Evolutionary conservation across 805 yeast genomes (phyloP).

Genomic region (Ogataea paraovalis): DNA sequence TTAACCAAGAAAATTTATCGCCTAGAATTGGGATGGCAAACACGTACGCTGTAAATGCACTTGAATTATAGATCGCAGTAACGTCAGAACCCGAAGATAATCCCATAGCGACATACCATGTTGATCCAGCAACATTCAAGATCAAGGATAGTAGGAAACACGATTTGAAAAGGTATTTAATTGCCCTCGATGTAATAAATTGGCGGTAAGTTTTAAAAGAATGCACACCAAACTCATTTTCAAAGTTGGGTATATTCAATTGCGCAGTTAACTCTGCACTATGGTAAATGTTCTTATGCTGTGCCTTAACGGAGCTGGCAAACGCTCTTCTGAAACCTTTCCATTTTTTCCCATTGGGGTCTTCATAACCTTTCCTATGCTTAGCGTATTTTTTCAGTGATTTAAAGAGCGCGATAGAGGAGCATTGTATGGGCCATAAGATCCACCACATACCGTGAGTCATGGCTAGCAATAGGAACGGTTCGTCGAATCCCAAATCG

Average conservation of each 20-base stretch:
- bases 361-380: slow-evolving; percentile 16
- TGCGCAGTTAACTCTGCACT: slow-evolving; percentile 33
- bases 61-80: slow-evolving; percentile 86
- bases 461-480: slow-evolving; percentile 57
- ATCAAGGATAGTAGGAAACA: slow-evolving; percentile 48
- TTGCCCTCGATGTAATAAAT: slow-evolving; percentile 42
- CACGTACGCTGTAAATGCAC: slow-evolving; percentile 83
- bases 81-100: slow-evolving; percentile 80
- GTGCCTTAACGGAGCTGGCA: slow-evolving; percentile 37
- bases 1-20: slow-evolving; percentile 61
- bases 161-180: slow-evolving; percentile 42
- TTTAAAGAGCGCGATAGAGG: slow-evolving; percentile 44
- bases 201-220: slow-evolving; percentile 27
- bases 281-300: slow-evolving; percentile 39
- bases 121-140: slow-evolving; percentile 68
- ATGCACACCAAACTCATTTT: slow-evolving; percentile 29
- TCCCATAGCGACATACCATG: slow-evolving; percentile 85
- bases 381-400: slow-evolving; percentile 30
- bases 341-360: slow-evolving; percentile 26
- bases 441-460: slow-evolving; percentile 80
- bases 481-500: slow-evolving; percentile 56
- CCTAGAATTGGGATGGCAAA: slow-evolving; percentile 73
- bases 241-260: slow-evolving; percentile 27
- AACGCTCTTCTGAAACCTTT: slow-evolving; percentile 30
- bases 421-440: slow-evolving; percentile 67